A percentile compares a stretch with the other conserved stretches of the same genome.
Conservation (phyloP, 2,329 filamentous ascomycete genomes). For the Apiospora hydei region DNA sequence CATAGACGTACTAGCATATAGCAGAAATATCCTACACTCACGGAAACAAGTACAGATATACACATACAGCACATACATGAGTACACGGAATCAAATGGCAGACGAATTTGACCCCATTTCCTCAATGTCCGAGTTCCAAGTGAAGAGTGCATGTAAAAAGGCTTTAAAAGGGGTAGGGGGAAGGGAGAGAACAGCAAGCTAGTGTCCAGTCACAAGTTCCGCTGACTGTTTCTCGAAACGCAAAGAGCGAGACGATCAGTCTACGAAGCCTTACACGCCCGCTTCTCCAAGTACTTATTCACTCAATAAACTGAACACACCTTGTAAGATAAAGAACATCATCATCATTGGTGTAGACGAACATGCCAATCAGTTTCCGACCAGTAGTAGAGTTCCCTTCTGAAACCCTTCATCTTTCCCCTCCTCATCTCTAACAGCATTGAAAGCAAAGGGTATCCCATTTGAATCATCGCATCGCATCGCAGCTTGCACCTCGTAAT, state of each 20-base stretch:
- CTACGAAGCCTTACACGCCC: no score
- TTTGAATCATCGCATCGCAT: neutral
- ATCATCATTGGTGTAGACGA: no score
- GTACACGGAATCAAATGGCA: neutral
- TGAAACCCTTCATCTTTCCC: neutral
- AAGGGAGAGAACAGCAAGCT: neutral
- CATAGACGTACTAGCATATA: neutral
- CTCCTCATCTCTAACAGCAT: neutral
- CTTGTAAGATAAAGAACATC: neutral
- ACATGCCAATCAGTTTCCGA: neutral
- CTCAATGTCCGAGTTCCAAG: neutral
- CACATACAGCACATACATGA: neutral
- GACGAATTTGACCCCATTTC: neutral
- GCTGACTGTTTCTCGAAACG: no score
- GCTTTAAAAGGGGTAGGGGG: neutral
- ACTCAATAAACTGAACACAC: neutral
- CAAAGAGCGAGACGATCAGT: no score
- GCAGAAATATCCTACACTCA: neutral
- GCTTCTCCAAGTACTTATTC: no score
- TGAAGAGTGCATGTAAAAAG: neutral
- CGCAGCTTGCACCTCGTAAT: neutral
- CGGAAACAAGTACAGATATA: no score
- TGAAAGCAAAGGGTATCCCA: conserved; percentile 17
- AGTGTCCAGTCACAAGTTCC: no score
- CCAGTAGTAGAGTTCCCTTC: neutral